Conservation (phyloP, 83 land plant genomes). For the Thuja plicata region DNA sequence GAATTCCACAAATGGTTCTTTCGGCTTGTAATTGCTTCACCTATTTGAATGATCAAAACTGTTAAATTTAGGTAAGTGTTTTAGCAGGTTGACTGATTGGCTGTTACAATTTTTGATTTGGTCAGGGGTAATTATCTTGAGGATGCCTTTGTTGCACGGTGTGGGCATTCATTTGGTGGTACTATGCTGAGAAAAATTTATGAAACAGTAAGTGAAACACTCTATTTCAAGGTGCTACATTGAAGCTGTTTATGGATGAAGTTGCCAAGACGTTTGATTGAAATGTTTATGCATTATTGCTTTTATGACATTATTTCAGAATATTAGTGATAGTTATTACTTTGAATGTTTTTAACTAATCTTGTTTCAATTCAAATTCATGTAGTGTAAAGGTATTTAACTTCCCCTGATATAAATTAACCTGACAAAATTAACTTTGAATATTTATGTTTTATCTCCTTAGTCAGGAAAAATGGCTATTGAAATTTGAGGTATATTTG, state of each 20-base stretch:
- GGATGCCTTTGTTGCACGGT: constrained; percentile 65
- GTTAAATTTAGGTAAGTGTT: not conserved
- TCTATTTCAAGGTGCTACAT: not conserved
- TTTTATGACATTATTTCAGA: not conserved
- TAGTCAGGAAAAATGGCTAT: not conserved
- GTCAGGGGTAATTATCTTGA: constrained; percentile 66
- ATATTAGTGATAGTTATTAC: not conserved
- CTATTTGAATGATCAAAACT: constrained; percentile 1
- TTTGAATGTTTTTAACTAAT: not conserved
- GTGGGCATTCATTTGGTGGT: constrained; percentile 84
- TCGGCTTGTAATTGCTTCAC: not conserved
- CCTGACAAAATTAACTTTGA: not conserved
- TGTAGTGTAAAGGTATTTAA: not conserved
- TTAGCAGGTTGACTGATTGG: not conserved
- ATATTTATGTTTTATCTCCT: not conserved
- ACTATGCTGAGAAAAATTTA: constrained; percentile 58
- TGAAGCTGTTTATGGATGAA: not conserved
- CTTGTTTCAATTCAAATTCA: not conserved
- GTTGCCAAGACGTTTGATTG: not conserved
- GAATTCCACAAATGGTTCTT: not conserved
- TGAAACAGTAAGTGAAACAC: constrained; percentile 42
- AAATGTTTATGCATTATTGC: not conserved
- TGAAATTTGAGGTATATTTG: not conserved
- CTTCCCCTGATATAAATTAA: not conserved
- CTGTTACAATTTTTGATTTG: not conserved